Conservation (phyloP, 768 basidiomycete species). For the Hygrophorus pudorinus region DNA sequence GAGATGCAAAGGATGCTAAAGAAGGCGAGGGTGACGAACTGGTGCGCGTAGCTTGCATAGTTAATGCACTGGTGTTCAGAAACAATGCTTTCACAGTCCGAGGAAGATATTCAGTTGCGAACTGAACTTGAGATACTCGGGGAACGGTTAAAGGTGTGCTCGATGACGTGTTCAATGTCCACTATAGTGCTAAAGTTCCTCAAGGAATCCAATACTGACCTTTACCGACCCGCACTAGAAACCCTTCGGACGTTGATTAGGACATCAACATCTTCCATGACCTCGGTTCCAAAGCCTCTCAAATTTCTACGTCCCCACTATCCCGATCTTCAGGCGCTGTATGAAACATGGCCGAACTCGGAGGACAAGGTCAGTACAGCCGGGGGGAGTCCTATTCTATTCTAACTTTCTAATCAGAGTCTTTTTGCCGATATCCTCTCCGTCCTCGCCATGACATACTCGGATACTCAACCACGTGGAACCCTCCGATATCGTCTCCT, state of each 20-base stretch:
- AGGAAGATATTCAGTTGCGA: conserved; percentile 91
- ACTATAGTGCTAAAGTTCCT: conserved; percentile 10
- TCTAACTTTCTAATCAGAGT: conserved; percentile 37
- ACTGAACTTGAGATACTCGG: conserved; percentile 95
- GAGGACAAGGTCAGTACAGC: conserved; percentile 54
- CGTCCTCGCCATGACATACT: conserved; percentile 99
- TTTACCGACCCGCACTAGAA: conserved; percentile 88
- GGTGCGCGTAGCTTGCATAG: conserved; percentile 37
- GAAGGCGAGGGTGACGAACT: conserved; percentile 72
- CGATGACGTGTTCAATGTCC: not conserved
- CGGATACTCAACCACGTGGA: conserved; percentile 92
- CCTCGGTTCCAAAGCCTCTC: conserved; percentile 95
- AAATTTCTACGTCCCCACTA: conserved; percentile 97
- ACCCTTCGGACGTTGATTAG: conserved; percentile 88
- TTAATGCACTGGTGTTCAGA: conserved; percentile 2
- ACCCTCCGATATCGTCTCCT: conserved; percentile 90
- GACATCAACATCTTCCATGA: conserved; percentile 98
- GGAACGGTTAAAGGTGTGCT: conserved; percentile 77
- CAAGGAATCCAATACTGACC: conserved; percentile 78
- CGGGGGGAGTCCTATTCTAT: not conserved
- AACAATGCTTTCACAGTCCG: conserved; percentile 46
- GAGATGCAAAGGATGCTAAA: conserved; percentile 42
- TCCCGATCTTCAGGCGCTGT: conserved; percentile 73
- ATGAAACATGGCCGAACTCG: conserved; percentile 72
- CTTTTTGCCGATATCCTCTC: conserved; percentile 96